These are phyloP conservation scores for Thalassia testudinum DNA, from an alignment of 116 monocot genomes.

Conservation along the genomic window DNA sequence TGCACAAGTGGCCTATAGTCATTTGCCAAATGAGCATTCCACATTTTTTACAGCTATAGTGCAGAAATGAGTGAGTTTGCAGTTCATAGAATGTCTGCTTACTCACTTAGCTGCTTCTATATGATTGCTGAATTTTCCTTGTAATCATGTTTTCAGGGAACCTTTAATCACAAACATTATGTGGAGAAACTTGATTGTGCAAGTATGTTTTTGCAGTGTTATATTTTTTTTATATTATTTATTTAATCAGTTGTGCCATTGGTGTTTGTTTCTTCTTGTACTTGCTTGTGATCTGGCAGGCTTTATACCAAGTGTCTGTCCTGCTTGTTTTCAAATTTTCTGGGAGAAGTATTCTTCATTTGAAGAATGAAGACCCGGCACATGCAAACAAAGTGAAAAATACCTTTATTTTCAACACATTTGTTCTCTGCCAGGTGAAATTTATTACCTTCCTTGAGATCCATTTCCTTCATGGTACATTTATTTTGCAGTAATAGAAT, in stretches of 20 bases:
- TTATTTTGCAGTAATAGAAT: too few species aligned
- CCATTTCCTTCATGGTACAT: too few species aligned
- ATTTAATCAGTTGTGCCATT: background rate
- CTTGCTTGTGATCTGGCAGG: conserved; percentile 7
- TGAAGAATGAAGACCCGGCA: conserved; percentile 20
- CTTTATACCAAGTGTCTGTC: conserved; percentile 42
- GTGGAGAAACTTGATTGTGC: conserved; percentile 29
- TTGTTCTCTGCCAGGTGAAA: conserved; percentile 51
- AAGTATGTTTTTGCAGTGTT: conserved; percentile 13
- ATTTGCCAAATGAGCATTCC: too few species aligned
- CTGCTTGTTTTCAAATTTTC: conserved; percentile 50
- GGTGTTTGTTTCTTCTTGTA: too few species aligned
- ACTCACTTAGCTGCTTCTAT: too few species aligned
- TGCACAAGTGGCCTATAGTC: too few species aligned
- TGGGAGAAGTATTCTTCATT: conserved; percentile 36
- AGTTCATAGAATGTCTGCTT: too few species aligned
- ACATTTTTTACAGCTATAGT: too few species aligned
- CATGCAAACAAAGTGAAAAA: conserved; percentile 60
- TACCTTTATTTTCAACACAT: conserved; percentile 65
- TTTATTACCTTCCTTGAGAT: too few species aligned
- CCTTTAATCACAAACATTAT: conserved; percentile 33
- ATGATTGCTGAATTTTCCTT: too few species aligned
- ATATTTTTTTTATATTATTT: background rate
- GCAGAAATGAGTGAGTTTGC: too few species aligned
- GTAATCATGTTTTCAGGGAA: conserved; percentile 6